A percentile compares a stretch with the other conserved stretches of the same genome.
Evolutionary conservation across 768 basidiomycete genomes (phyloP).

Genomic region (Suillus tomentosus): DNA sequence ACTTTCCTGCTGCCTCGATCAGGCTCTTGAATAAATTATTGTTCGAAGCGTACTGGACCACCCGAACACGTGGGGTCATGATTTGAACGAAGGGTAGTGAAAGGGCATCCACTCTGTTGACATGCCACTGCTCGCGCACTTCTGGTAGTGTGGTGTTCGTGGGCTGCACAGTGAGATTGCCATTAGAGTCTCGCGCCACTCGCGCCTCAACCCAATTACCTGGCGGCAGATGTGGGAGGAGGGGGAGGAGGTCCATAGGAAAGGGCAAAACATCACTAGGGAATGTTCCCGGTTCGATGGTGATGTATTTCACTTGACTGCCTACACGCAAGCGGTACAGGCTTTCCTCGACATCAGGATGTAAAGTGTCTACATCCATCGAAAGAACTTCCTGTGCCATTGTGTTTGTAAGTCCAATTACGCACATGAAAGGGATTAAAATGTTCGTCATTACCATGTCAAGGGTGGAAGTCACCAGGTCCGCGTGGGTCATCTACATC

Average conservation of each 20-base stretch:
- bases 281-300: neutral
- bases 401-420: too few species aligned
- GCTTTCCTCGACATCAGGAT: too few species aligned
- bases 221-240: neutral
- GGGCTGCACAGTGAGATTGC: neutral
- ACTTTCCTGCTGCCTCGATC: neutral
- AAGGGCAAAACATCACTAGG: neutral
- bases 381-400: too few species aligned
- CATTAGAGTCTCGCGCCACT: too few species aligned
- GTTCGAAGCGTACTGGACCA: neutral
- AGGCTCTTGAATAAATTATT: neutral
- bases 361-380: too few species aligned
- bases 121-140: neutral
- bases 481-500: too few species aligned
- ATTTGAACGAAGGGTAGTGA: neutral
- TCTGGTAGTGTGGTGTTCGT: neutral
- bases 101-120: neutral
- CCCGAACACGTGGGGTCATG: neutral
- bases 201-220: neutral
- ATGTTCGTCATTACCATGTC: too few species aligned
- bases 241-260: neutral
- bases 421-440: too few species aligned
- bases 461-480: too few species aligned
- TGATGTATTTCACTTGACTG: neutral
- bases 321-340: neutral